Conservation (phyloP, 83 land plant genomes). For the Picea engelmannii region DNA sequence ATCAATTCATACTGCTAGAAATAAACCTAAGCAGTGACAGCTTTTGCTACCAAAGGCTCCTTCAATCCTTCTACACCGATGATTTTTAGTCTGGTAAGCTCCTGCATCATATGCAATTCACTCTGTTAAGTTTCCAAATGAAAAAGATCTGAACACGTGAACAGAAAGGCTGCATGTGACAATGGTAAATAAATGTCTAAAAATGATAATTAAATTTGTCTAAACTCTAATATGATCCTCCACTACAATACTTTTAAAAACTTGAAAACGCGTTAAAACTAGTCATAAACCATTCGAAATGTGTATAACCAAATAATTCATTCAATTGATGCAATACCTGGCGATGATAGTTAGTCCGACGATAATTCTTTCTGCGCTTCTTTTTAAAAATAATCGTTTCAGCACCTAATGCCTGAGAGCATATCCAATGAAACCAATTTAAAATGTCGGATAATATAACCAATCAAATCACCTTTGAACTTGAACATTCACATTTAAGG, state of each 20-base stretch:
- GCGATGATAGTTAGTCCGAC: slow-evolving; percentile 87
- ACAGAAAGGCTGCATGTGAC: background rate
- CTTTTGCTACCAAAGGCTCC: no score
- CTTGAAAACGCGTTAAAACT: background rate
- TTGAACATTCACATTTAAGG: background rate
- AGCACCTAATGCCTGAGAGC: slow-evolving; percentile 69
- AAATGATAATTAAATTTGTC: background rate
- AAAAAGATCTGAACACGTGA: background rate
- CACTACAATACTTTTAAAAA: background rate
- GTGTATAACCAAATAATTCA: background rate
- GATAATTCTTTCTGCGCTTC: slow-evolving; percentile 91
- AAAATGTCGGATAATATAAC: slow-evolving; percentile 2
- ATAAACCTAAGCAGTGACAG: no score
- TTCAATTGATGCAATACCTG: slow-evolving; percentile 52
- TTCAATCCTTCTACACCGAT: slow-evolving; percentile 11
- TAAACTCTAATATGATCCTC: background rate
- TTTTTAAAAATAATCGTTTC: slow-evolving; percentile 95
- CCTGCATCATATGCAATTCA: slow-evolving; percentile 19
- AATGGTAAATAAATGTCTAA: background rate
- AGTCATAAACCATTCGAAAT: background rate
- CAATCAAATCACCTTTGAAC: background rate
- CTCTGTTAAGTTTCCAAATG: background rate
- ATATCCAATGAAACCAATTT: background rate
- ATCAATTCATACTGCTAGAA: no score
- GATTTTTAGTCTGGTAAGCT: slow-evolving; percentile 19